These are phyloP conservation scores for Puccinia polysora DNA, from an alignment of 1,284 basidiomycete species.

Conservation along the genomic window DNA sequence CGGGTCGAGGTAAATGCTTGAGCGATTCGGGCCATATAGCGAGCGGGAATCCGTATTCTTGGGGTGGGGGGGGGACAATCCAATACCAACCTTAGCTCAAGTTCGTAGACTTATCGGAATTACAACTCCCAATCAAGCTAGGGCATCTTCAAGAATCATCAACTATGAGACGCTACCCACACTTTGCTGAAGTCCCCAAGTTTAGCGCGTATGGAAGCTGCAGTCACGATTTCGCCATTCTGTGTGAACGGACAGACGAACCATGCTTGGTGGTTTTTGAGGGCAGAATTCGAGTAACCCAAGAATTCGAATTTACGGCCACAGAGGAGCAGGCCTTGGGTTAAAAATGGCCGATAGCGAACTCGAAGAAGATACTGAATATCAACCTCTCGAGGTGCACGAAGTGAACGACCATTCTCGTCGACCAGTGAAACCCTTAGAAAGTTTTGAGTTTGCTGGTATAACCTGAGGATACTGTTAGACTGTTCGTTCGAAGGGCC, in stretches of 20 bases:
- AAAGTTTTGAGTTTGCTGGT: slow-evolving; percentile 58
- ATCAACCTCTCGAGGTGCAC: slow-evolving; percentile 65
- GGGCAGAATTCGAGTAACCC: slow-evolving; percentile 67
- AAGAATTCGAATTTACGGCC: slow-evolving; percentile 67
- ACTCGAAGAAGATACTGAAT: slow-evolving; percentile 60
- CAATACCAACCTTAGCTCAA: too few relatives aligned
- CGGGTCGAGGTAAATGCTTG: slow-evolving; percentile 77
- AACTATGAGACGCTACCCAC: slow-evolving; percentile 16
- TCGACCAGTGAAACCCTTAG: slow-evolving; percentile 72
- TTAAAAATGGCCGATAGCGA: slow-evolving; percentile 64
- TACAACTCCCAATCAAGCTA: too few relatives aligned
- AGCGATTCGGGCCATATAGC: slow-evolving; percentile 71
- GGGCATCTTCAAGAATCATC: too few relatives aligned
- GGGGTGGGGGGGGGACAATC: too few relatives aligned
- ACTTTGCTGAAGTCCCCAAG: slow-evolving; percentile 47
- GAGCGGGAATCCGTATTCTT: slow-evolving; percentile 63
- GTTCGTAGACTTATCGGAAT: too few relatives aligned
- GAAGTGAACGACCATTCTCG: slow-evolving; percentile 65
- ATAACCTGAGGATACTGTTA: slow-evolving; percentile 63
- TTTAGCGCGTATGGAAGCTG: slow-evolving; percentile 43
- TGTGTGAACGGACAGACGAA: slow-evolving; percentile 64
- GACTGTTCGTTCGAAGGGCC: slow-evolving; percentile 67
- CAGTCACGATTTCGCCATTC: slow-evolving; percentile 55
- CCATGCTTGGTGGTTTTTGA: slow-evolving; percentile 71
- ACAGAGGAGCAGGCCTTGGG: slow-evolving; percentile 64